Evolutionary conservation across 2,329 filamentous ascomycete species (phyloP), one percentile per base, ranked within the genome.

Genomic region (Penicillium vulpinum): DNA sequence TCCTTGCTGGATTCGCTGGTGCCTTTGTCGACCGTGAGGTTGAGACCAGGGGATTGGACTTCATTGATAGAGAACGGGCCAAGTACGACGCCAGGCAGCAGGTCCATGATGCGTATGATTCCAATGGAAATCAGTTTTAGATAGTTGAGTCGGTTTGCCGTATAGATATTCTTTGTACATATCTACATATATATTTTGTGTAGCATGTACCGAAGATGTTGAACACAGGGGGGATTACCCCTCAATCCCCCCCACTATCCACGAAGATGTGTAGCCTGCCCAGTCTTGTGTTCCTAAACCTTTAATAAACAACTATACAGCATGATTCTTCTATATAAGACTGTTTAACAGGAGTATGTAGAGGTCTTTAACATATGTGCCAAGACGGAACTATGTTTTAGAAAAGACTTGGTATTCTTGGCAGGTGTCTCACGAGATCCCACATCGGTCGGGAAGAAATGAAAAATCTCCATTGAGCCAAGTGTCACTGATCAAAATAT

Each of bases 11-110:
- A 31, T 53, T 92, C 51, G 89, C 88, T n/a, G 89, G 85, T 52
- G 89, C 84, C 61, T 89, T 92, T 77, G 83, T 91, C 68, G 90
- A 93, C 80, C 88, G 87, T 73, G 81, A 92, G 43, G 81, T 85
- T 29, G 89, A 89, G 80, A 84, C 82, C 65, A 86, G 85, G 78
- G 85, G 85, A 24, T 73, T 86, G 58, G 83, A 88, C 74, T 81
- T 77, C 55, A 61, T 83, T 58, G 84, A 88, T 73, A 71, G 75
- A 40, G 81, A 87, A 74, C 79, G 80, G 76, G 84, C 85, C 57
- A 84, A 85, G 76, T 76, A 77, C 64, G 79, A 86, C 46, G 86
- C 86, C 33, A 21, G 43, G n/a, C 11, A 59, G 51, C 46, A 57
- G 40, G 40, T 46, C 1, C 29, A 52, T 10, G 1, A 45, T 3